These are phyloP conservation scores for Basidiobolus meristosporus DNA, from an alignment of 371 early-diverging fungal genomes.

Conservation along the genomic window DNA sequence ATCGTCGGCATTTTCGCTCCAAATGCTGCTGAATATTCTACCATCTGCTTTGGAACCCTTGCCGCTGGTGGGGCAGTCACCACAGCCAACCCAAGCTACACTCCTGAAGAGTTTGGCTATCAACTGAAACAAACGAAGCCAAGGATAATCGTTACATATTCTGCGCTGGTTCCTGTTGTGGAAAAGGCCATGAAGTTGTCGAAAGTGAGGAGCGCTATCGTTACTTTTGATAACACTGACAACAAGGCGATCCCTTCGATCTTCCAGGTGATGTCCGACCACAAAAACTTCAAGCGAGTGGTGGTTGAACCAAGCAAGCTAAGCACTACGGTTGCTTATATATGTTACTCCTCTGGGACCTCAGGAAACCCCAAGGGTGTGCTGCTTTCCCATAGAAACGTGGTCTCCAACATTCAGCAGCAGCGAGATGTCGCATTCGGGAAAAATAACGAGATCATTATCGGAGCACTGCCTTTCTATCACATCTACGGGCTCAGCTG, in stretches of 20 bases:
- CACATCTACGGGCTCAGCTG: constrained; percentile 54
- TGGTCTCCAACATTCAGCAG: constrained; percentile 42
- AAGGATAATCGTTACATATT: constrained; percentile 23
- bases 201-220: constrained; percentile 18
- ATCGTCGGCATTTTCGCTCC: constrained; percentile 44
- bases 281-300: background rate
- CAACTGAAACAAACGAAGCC: constrained; percentile 50
- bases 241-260: constrained; percentile 11
- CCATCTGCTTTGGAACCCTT: constrained; percentile 7
- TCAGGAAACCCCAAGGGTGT: constrained; percentile 32
- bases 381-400: constrained; percentile 40
- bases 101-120: constrained; percentile 44
- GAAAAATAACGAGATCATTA: constrained; percentile 20
- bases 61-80: constrained; percentile 42
- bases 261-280: constrained; percentile 2
- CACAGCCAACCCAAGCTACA: constrained; percentile 61
- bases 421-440: constrained; percentile 13
- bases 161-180: constrained; percentile 21
- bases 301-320: background rate
- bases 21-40: constrained; percentile 33
- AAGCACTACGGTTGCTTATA: constrained; percentile 22
- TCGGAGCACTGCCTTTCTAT: constrained; percentile 62
- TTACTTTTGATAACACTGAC: constrained; percentile 11
- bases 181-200: constrained; percentile 27
- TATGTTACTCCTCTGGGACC: constrained; percentile 80